phyloP scores from a whole-genome alignment of 352 stramenopile genomes.

The Blastocystis sp. region DNA sequence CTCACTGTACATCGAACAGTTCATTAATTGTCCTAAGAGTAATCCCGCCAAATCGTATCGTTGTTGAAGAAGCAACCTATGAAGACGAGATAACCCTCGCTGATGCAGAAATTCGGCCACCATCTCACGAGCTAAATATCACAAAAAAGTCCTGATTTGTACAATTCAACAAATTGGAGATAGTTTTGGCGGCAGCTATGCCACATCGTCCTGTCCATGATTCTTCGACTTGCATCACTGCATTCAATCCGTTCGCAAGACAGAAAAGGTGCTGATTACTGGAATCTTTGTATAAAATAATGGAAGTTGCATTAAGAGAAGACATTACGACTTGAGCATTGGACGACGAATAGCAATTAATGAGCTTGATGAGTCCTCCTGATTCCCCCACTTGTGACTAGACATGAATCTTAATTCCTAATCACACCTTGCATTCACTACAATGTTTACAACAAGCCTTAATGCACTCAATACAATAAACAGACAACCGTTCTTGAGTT shows the following conservation, averaged over 20 bases:
- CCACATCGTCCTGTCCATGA: neutral
- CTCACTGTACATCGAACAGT: conserved; percentile 10
- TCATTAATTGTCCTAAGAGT: conserved; percentile 33
- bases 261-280: conserved; percentile 30
- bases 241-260: conserved; percentile 27
- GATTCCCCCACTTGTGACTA: neutral
- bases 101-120: conserved; percentile 39
- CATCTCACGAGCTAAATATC: neutral
- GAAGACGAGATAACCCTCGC: neutral
- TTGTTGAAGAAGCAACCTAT: neutral
- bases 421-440: conserved; percentile 13
- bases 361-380: conserved; percentile 37
- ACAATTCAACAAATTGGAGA: conserved; percentile 32
- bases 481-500: neutral
- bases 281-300: neutral
- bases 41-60: conserved; percentile 3
- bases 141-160: neutral
- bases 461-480: conserved; percentile 53
- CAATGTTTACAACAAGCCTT: neutral
- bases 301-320: neutral
- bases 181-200: neutral
- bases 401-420: neutral
- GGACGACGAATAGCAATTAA: conserved; percentile 13
- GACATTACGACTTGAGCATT: conserved; percentile 5
- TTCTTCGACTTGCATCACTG: conserved; percentile 60